Conservation (phyloP, 148 eudicot genomes). For the Rhododendron vialii region DNA sequence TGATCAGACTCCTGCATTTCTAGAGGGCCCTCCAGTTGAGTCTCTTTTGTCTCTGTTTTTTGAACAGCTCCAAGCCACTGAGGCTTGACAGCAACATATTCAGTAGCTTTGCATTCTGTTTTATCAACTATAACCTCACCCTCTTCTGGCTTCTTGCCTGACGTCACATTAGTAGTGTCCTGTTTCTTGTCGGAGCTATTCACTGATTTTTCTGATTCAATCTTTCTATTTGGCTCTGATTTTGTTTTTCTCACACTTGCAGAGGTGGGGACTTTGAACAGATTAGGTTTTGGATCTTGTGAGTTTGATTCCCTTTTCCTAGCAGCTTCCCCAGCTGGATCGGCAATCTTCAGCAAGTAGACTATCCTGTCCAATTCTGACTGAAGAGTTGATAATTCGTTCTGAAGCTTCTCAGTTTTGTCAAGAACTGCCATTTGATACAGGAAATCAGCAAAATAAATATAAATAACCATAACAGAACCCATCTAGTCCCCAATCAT, state of each 20-base stretch:
- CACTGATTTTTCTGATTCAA: slow-evolving; percentile 24
- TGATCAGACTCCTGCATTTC: slow-evolving; percentile 45
- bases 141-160: slow-evolving; percentile 25
- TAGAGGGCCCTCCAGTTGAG: slow-evolving; percentile 23
- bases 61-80: slow-evolving; percentile 98
- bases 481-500: background rate
- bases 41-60: slow-evolving; percentile 41
- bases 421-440: slow-evolving; percentile 53
- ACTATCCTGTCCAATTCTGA: slow-evolving; percentile 74
- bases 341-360: slow-evolving; percentile 88
- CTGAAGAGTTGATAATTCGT: slow-evolving; percentile 68
- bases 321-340: slow-evolving; percentile 84
- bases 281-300: slow-evolving; percentile 29
- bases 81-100: slow-evolving; percentile 61
- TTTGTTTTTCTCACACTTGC: slow-evolving; percentile 24
- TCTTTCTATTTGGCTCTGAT: slow-evolving; percentile 22
- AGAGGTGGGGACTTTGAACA: slow-evolving; percentile 20
- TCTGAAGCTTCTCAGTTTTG: slow-evolving; percentile 50
- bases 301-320: slow-evolving; percentile 51
- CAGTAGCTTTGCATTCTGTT: slow-evolving; percentile 34
- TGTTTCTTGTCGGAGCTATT: slow-evolving; percentile 27
- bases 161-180: slow-evolving; percentile 14
- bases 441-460: slow-evolving; percentile 12
- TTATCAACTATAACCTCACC: slow-evolving; percentile 26
- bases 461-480: background rate